Conservation (phyloP, 257 asterid genomes). For the Forsythia suspensa region DNA sequence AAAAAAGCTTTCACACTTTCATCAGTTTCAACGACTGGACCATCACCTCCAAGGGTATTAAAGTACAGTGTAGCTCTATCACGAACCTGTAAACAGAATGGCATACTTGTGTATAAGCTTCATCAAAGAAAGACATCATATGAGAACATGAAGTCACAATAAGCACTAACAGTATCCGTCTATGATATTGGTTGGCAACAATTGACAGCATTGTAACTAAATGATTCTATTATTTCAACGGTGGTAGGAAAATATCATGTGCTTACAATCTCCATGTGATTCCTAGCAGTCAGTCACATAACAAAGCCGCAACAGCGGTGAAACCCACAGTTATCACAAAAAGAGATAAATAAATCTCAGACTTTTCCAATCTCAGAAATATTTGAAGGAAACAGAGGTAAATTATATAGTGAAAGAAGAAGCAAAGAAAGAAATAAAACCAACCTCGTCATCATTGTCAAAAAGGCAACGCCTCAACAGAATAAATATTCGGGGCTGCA, state of each 20-base stretch:
- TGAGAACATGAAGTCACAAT: background rate
- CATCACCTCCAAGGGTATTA: conserved; percentile 92
- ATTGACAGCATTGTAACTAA: background rate
- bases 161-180: background rate
- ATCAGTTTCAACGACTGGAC: conserved; percentile 83
- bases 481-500: conserved; percentile 89
- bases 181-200: background rate
- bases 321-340: background rate
- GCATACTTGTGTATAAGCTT: conserved; percentile 15
- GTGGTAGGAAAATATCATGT: background rate
- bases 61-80: conserved; percentile 98
- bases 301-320: background rate
- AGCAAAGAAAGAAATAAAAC: conserved; percentile 24
- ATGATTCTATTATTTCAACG: background rate
- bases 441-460: conserved; percentile 92
- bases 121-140: background rate
- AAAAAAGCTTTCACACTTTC: conserved; percentile 78
- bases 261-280: background rate
- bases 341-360: background rate
- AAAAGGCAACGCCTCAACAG: conserved; percentile 84
- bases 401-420: background rate
- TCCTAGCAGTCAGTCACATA: background rate
- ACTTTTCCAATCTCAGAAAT: background rate
- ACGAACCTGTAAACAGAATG: conserved; percentile 66
- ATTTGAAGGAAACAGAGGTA: background rate